phyloP scores from a whole-genome alignment of 192 early-diverging fungal species.

The Coemansia sp. region DNA sequence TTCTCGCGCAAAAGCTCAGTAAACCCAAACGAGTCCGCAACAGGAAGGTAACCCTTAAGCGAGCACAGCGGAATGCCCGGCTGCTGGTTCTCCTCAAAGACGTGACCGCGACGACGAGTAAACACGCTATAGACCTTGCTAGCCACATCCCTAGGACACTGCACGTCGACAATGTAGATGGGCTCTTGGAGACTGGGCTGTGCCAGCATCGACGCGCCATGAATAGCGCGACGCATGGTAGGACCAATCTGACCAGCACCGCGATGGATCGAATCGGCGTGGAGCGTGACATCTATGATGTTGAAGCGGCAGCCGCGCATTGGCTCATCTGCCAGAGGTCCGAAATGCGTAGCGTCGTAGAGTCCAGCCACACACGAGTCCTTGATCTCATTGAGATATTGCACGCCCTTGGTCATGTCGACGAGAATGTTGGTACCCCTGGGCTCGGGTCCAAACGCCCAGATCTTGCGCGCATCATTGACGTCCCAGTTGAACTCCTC shows the following conservation, averaged over 20 bases:
- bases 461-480: constrained; percentile 98
- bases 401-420: constrained; percentile 95
- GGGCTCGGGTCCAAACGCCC: constrained; percentile 93
- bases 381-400: constrained; percentile 99
- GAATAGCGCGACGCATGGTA: constrained; percentile 90
- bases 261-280: constrained; percentile 99
- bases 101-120: constrained; percentile 95
- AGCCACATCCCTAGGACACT: constrained; percentile 91
- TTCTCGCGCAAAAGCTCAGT: constrained; percentile 88
- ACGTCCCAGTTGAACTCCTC: constrained; percentile 95
- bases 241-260: constrained; percentile 98
- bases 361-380: constrained; percentile 95
- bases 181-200: constrained; percentile 93
- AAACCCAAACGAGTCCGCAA: constrained; percentile 99
- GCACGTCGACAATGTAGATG: constrained; percentile 94
- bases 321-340: constrained; percentile 89
- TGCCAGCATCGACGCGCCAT: constrained; percentile 85
- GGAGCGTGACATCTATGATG: constrained; percentile 93
- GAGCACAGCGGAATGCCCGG: constrained; percentile 89
- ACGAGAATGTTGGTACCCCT: constrained; percentile 89
- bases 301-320: constrained; percentile 98
- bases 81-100: constrained; percentile 87
- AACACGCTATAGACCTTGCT: constrained; percentile 97
- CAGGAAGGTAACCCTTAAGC: constrained; percentile 95
- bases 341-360: constrained; percentile 75